These are phyloP conservation scores for Zalaria obscura DNA, from an alignment of 2,329 filamentous ascomycete genomes.

Conservation along the genomic window DNA sequence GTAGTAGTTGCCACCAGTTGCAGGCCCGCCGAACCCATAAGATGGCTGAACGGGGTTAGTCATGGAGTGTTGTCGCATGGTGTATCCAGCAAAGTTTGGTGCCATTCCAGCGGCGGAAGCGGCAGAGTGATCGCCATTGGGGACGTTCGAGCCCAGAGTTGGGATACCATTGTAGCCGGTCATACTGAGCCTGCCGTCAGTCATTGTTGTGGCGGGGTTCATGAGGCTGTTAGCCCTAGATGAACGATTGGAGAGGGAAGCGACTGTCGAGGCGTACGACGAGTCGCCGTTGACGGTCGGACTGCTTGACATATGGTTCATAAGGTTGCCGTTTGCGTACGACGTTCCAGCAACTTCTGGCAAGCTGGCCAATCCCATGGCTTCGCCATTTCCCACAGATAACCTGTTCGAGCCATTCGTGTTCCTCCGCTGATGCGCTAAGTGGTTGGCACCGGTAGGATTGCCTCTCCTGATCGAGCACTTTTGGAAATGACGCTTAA, in stretches of 20 bases:
- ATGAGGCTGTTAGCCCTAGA: slow-evolving; percentile 36
- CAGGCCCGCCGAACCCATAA: slow-evolving; percentile 15
- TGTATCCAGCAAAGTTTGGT: neutral
- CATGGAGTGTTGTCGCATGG: slow-evolving; percentile 10
- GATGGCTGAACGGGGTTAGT: slow-evolving; percentile 16
- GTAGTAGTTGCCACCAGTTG: slow-evolving; percentile 16
- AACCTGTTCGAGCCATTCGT: slow-evolving; percentile 28
- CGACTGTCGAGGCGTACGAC: slow-evolving; percentile 21
- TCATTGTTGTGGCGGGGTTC: slow-evolving; percentile 19
- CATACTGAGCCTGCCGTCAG: slow-evolving; percentile 4
- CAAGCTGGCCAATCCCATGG: slow-evolving; percentile 20
- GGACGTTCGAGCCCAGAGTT: slow-evolving; percentile 15
- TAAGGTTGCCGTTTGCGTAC: slow-evolving; percentile 13
- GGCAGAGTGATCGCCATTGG: slow-evolving; percentile 14
- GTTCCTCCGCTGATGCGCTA: slow-evolving; percentile 51
- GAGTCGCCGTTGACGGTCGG: slow-evolving; percentile 21
- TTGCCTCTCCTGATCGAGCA: slow-evolving; percentile 94
- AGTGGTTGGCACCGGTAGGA: slow-evolving; percentile 83
- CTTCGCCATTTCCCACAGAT: slow-evolving; percentile 21
- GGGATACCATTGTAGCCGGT: slow-evolving; percentile 15
- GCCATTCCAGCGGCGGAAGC: slow-evolving; percentile 6
- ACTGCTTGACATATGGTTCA: slow-evolving; percentile 13
- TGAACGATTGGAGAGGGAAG: slow-evolving; percentile 30
- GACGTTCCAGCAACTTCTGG: slow-evolving; percentile 16
- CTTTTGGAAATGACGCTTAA: slow-evolving; percentile 99